phyloP scores from a whole-genome alignment of 768 basidiomycete species.

The Hericium coralloides region DNA sequence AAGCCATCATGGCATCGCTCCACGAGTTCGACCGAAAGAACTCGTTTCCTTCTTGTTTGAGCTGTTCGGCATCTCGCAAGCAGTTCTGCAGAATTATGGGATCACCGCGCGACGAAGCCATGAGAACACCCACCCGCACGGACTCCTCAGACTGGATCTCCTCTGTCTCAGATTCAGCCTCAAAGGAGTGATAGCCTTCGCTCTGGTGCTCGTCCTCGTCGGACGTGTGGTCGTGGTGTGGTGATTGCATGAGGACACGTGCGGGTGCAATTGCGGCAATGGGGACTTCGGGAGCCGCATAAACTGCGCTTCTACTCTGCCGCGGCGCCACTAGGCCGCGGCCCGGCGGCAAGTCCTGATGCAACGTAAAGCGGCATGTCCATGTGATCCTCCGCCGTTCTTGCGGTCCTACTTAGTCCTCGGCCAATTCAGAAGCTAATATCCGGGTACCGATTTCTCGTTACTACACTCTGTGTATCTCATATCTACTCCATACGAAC shows the following conservation, averaged over 20 bases:
- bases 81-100: constrained; percentile 24
- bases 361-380: neutral
- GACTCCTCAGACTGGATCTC: constrained; percentile 1
- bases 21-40: constrained; percentile 58
- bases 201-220: neutral
- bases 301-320: neutral
- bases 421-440: no score
- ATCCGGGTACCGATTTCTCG: neutral
- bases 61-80: constrained; percentile 43
- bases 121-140: constrained; percentile 4
- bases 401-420: no score
- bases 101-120: neutral
- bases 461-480: neutral
- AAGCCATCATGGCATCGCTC: constrained; percentile 62
- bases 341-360: neutral
- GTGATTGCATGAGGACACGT: neutral
- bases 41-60: constrained; percentile 72
- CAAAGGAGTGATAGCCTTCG: neutral
- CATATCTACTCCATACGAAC: neutral
- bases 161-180: neutral
- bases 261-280: no score
- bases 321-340: neutral
- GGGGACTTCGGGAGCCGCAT: neutral
- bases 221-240: neutral
- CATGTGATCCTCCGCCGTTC: neutral